These are phyloP conservation scores for Leptographium galeiforme DNA, from an alignment of 2,329 filamentous ascomycete species.

Conservation along the genomic window DNA sequence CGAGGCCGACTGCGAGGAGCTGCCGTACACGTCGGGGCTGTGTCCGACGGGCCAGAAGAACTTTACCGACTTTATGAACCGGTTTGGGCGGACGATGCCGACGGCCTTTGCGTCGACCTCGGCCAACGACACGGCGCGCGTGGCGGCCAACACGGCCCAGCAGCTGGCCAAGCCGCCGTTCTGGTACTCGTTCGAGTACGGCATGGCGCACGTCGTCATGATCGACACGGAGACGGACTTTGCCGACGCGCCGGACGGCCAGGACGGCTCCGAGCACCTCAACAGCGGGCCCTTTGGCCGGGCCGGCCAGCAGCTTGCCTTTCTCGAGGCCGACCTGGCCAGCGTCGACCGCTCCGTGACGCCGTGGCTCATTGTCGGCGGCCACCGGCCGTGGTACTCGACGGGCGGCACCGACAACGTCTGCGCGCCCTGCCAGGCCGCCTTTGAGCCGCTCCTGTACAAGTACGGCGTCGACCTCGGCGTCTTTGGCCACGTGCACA, in stretches of 20 bases:
- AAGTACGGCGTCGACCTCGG: conserved; percentile 43
- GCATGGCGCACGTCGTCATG: conserved; percentile 40
- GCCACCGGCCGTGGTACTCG: conserved; percentile 34
- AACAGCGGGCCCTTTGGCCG: conserved; percentile 36
- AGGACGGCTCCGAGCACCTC: conserved; percentile 20
- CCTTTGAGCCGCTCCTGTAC: conserved; percentile 41
- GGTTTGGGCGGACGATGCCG: conserved; percentile 40
- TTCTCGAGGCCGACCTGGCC: conserved; percentile 40
- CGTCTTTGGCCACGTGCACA: conserved; percentile 45
- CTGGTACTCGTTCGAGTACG: conserved; percentile 49
- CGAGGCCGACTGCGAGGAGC: conserved; percentile 38
- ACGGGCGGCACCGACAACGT: conserved; percentile 15
- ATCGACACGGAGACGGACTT: conserved; percentile 47
- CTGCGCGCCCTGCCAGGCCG: conserved; percentile 33
- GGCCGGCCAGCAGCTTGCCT: conserved; percentile 35
- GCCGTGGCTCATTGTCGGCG: conserved; percentile 34
- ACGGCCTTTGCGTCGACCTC: conserved; percentile 36
- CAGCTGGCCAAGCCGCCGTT: conserved; percentile 36
- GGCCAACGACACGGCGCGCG: conserved; percentile 23
- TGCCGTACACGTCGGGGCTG: conserved; percentile 20
- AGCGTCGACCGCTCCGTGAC: conserved; percentile 41
- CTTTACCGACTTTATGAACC: conserved; percentile 45
- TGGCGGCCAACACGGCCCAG: conserved; percentile 30
- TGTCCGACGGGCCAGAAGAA: conserved; percentile 42
- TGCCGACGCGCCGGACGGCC: conserved; percentile 28